phyloP scores from a whole-genome alignment of 371 early-diverging fungal genomes.

The Amoeboaphelidium occidentale region DNA sequence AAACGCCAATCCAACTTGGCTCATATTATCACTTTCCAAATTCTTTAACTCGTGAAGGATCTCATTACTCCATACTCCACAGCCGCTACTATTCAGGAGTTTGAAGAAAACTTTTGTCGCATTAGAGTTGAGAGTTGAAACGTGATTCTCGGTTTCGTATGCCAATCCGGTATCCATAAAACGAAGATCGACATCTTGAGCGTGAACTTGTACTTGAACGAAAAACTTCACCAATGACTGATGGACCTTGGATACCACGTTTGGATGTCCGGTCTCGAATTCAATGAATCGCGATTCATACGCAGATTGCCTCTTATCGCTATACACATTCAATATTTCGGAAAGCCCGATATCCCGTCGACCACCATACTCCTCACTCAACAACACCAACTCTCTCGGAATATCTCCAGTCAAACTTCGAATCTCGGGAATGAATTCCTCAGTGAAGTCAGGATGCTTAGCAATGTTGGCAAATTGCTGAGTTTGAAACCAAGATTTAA shows the following conservation, averaged over 20 bases:
- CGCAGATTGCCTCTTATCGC: not conserved
- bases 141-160: not conserved
- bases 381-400: not conserved
- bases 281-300: not conserved
- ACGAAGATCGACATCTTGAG: not conserved
- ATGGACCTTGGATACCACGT: not conserved
- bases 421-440: not conserved
- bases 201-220: not conserved
- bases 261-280: not conserved
- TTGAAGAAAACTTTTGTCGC: not conserved
- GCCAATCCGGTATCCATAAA: not conserved
- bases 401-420: not conserved
- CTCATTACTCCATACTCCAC: not conserved
- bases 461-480: not conserved
- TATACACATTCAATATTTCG: not conserved
- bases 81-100: not conserved
- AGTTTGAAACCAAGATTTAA: not conserved
- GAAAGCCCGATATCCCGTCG: not conserved
- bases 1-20: not conserved
- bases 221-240: not conserved
- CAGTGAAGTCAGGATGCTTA: not conserved
- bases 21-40: not conserved
- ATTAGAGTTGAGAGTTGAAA: not conserved
- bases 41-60: not conserved
- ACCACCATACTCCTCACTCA: not conserved